These are phyloP conservation scores for Lophium mytilinum DNA, from an alignment of 495 filamentous ascomycete species.

Conservation along the genomic window DNA sequence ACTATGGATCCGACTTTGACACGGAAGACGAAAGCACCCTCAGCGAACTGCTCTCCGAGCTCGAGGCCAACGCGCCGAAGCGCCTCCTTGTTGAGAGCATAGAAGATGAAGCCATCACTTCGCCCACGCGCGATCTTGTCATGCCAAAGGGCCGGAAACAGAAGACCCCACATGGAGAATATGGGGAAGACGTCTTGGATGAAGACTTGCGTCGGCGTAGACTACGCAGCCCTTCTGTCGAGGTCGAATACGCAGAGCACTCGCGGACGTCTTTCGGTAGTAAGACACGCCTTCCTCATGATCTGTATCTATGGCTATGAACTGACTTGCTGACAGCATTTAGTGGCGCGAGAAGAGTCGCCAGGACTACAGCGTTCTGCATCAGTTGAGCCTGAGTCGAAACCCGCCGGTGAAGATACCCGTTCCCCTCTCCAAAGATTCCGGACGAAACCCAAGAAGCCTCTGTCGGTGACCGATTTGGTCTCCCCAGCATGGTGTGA, in stretches of 20 bases:
- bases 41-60: constrained; percentile 19
- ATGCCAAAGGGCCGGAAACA: neutral
- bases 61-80: constrained; percentile 9
- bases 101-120: constrained; percentile 14
- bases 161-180: neutral
- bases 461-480: constrained; percentile 85
- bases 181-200: neutral
- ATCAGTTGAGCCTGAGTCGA: neutral
- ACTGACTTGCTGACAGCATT: constrained; percentile 34
- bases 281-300: neutral
- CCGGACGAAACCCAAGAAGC: constrained; percentile 64
- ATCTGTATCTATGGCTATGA: neutral
- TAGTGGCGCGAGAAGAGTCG: constrained; percentile 16
- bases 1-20: constrained; percentile 37
- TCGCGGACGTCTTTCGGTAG: constrained; percentile 13
- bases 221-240: constrained; percentile 15
- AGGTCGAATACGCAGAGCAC: constrained; percentile 19
- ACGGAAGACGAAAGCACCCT: constrained; percentile 21
- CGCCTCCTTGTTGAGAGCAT: constrained; percentile 18
- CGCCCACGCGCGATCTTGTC: neutral
- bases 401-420: constrained; percentile 28
- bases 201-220: constrained; percentile 1
- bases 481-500: constrained; percentile 92
- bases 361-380: neutral
- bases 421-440: constrained; percentile 66